Conservation (phyloP, 805 yeast genomes). For the Kockiozyma suomiensis region DNA sequence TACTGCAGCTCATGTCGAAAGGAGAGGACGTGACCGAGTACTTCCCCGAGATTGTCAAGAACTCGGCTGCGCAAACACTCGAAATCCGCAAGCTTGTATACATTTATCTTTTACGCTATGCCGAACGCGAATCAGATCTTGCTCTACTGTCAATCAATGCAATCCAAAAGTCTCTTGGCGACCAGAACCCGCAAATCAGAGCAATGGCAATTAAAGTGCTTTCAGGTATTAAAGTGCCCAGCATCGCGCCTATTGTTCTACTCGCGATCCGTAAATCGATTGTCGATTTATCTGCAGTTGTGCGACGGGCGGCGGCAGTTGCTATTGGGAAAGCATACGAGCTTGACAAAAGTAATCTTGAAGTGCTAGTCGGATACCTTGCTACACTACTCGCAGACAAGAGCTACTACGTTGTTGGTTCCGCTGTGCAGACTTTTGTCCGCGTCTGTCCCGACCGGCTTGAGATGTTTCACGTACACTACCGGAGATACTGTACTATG, state of each 20-base stretch:
- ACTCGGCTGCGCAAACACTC: constrained; percentile 67
- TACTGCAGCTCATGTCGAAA: constrained; percentile 38
- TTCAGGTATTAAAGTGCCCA: constrained; percentile 79
- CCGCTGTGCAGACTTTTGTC: constrained; percentile 62
- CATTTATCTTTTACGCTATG: constrained; percentile 70
- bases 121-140: constrained; percentile 84
- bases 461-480: constrained; percentile 71
- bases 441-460: constrained; percentile 59
- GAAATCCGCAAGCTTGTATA: constrained; percentile 76
- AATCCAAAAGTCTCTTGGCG: constrained; percentile 78
- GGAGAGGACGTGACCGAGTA: constrained; percentile 50
- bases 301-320: constrained; percentile 76
- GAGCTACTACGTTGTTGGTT: constrained; percentile 66
- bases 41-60: constrained; percentile 89
- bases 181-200: constrained; percentile 67
- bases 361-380: constrained; percentile 54
- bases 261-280: constrained; percentile 70
- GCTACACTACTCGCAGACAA: constrained; percentile 63
- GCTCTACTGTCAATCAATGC: constrained; percentile 89
- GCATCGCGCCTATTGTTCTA: constrained; percentile 75
- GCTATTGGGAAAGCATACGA: constrained; percentile 64
- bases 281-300: constrained; percentile 73
- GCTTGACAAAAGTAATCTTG: constrained; percentile 49
- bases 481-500: constrained; percentile 56
- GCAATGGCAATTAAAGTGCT: constrained; percentile 76